Evolutionary conservation across 345 rosid species (phyloP).

Genomic region (Syzygium oleosum): DNA sequence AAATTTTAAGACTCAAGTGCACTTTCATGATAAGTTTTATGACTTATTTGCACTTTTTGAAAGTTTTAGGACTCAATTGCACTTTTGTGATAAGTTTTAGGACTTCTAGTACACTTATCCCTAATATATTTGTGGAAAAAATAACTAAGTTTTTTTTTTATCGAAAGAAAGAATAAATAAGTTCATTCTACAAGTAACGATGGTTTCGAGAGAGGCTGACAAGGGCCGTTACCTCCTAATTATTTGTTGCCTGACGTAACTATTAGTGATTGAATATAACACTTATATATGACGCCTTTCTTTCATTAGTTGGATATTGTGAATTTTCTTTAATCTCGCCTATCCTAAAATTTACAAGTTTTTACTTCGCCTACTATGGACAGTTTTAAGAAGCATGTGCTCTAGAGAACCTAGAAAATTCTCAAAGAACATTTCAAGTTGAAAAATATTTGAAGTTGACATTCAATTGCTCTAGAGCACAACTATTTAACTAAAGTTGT

Average conservation of each 20-base stretch:
- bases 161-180: background rate
- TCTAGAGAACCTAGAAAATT: background rate
- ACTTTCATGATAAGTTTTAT: too few species aligned
- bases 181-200: background rate
- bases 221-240: background rate
- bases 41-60: too few species aligned
- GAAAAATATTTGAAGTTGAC: background rate
- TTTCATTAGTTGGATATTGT: background rate
- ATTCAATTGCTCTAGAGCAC: background rate
- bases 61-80: too few species aligned
- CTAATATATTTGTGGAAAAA: background rate
- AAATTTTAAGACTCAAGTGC: too few species aligned
- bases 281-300: background rate
- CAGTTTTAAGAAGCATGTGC: background rate
- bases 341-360: background rate
- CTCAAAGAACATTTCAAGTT: background rate
- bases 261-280: background rate
- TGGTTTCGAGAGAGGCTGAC: background rate
- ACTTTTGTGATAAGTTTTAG: too few species aligned
- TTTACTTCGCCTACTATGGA: background rate
- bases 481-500: background rate
- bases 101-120: too few species aligned
- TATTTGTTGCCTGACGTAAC: background rate
- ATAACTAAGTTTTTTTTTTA: background rate
- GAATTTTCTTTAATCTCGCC: background rate